Percentiles rank a stretch among this genome's conserved stretches.
phyloP scores from a whole-genome alignment of 352 stramenopile genomes.

The Achlya hypogyna region DNA sequence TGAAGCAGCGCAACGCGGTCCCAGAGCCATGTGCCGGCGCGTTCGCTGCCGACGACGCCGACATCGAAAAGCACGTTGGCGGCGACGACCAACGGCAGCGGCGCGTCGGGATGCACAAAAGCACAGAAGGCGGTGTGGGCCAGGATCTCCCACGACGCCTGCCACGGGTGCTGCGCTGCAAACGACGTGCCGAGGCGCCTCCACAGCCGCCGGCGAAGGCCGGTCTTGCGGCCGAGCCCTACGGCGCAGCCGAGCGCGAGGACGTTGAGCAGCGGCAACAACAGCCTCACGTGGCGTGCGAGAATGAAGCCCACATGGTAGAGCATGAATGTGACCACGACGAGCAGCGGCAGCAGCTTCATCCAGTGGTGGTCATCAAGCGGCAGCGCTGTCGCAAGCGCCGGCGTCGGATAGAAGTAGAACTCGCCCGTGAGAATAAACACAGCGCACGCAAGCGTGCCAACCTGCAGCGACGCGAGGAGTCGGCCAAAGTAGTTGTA shows the following conservation, averaged over 20 bases:
- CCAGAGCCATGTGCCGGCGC: background rate
- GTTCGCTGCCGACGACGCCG: background rate
- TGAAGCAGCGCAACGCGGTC: background rate
- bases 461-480: conserved; percentile 58
- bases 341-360: conserved; percentile 49
- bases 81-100: background rate
- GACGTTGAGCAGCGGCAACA: background rate
- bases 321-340: conserved; percentile 32
- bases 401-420: conserved; percentile 25
- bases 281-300: background rate
- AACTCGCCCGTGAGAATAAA: conserved; percentile 52
- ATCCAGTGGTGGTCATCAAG: conserved; percentile 56
- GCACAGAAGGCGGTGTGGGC: background rate
- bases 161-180: background rate
- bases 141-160: background rate
- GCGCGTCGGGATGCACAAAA: background rate
- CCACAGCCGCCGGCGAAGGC: background rate
- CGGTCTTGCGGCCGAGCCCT: background rate
- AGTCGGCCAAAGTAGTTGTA: conserved; percentile 52
- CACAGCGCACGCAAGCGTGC: conserved; percentile 47
- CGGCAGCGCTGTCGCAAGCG: background rate
- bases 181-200: background rate
- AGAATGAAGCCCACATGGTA: conserved; percentile 22
- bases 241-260: background rate
- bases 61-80: conserved; percentile 4